Conservation (phyloP, 352 stramenopile genomes). For the Elongisporangium senticosum region DNA sequence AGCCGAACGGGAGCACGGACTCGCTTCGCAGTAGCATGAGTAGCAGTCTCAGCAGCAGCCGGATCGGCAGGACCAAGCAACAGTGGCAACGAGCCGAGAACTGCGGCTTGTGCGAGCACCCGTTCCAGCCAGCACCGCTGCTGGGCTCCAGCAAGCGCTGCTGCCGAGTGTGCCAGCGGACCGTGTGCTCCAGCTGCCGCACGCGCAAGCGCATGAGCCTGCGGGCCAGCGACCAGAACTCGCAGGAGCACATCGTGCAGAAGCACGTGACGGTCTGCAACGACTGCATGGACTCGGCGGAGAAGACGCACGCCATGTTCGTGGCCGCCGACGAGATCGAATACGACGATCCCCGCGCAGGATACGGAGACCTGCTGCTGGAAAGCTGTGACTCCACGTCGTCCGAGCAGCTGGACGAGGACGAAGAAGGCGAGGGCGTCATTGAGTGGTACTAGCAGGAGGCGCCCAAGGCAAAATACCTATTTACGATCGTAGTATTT, state of each 20-base stretch:
- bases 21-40: not conserved
- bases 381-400: not conserved
- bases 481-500: not conserved
- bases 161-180: conserved; percentile 25
- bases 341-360: not conserved
- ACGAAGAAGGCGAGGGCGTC: not conserved
- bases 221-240: not conserved
- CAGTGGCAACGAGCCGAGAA: conserved; percentile 7
- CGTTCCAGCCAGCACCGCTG: conserved; percentile 8
- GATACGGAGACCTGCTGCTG: not conserved
- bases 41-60: not conserved
- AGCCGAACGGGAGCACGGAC: not conserved
- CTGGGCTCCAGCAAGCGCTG: conserved; percentile 12
- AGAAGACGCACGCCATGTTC: not conserved
- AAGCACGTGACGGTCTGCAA: not conserved
- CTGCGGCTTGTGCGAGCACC: conserved; percentile 2
- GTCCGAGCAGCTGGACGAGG: not conserved
- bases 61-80: conserved; percentile 5
- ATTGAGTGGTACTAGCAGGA: not conserved
- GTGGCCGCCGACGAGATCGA: not conserved
- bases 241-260: not conserved
- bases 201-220: conserved; percentile 15
- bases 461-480: not conserved
- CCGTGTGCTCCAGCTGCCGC: conserved; percentile 25
- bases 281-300: not conserved